A percentile compares a stretch with the other conserved stretches of the same genome.
These are phyloP conservation scores for Aureobasidium sp. DNA, from an alignment of 2,329 filamentous ascomycete species.

Conservation along the genomic window DNA sequence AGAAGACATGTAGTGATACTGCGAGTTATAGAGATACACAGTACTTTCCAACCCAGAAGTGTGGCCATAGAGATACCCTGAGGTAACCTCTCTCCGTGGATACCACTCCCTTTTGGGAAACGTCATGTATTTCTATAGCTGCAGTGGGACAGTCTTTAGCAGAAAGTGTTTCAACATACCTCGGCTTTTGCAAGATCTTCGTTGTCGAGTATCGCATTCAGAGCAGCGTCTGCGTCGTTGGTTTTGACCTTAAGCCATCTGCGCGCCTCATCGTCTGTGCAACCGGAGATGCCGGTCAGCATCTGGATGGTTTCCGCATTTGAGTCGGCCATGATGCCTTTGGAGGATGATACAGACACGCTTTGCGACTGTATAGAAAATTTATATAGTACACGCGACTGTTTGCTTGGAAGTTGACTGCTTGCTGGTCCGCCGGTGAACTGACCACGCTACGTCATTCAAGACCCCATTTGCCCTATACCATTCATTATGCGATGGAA, in stretches of 20 bases:
- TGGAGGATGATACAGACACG: not conserved
- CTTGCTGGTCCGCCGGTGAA: slow-evolving; percentile 9
- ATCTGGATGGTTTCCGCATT: slow-evolving; percentile 18
- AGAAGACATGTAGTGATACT: not conserved
- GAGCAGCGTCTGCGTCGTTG: slow-evolving; percentile 22
- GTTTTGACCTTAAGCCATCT: slow-evolving; percentile 26
- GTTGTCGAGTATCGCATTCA: slow-evolving; percentile 24
- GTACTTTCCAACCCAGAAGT: not conserved
- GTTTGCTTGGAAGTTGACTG: slow-evolving; percentile 6
- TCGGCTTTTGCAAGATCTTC: slow-evolving; percentile 24
- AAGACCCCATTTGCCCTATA: not conserved
- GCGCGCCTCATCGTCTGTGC: slow-evolving; percentile 17
- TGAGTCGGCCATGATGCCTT: slow-evolving; percentile 17
- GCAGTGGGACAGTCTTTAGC: not conserved
- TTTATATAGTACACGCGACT: not conserved
- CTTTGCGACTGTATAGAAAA: not conserved
- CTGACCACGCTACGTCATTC: slow-evolving; percentile 4
- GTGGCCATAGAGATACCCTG: not conserved
- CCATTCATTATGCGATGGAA: not conserved
- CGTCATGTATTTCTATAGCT: not conserved
- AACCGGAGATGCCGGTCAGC: slow-evolving; percentile 19
- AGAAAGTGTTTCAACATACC: not conserved
- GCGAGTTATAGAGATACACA: not conserved
- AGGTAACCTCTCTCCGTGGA: not conserved
- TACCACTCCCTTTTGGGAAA: not conserved